phyloP scores from a whole-genome alignment of 768 basidiomycete species.

The Flagelloscypha sp. region DNA sequence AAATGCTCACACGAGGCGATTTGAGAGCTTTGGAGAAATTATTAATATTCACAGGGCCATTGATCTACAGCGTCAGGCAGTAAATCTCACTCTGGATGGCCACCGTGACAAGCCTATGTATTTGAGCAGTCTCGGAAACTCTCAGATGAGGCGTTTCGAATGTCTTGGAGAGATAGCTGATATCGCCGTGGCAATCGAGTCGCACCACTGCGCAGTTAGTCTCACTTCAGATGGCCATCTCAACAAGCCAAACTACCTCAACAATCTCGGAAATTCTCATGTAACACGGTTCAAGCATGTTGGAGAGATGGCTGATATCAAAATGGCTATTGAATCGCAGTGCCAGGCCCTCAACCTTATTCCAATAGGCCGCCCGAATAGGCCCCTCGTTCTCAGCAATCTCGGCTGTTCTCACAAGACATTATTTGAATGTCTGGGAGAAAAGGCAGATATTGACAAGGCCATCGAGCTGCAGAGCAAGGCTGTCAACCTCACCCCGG shows the following conservation, averaged over 20 bases:
- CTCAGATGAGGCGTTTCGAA: constrained; percentile 5
- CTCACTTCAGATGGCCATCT: constrained; percentile 2
- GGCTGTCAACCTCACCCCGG: constrained; percentile 5
- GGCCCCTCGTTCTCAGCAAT: too few relatives aligned
- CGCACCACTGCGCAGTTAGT: neutral
- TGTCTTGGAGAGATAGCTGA: constrained; percentile 16
- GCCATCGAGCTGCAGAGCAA: neutral
- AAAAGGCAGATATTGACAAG: constrained; percentile 5
- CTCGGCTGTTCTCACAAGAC: too few relatives aligned
- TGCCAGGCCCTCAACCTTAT: too few relatives aligned
- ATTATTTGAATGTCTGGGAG: constrained; percentile 4
- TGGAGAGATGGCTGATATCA: neutral
- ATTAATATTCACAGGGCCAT: constrained; percentile 8
- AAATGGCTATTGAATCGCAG: constrained; percentile 3
- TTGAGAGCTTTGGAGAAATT: constrained; percentile 8
- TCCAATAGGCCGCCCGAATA: neutral
- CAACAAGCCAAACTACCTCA: neutral
- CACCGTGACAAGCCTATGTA: constrained; percentile 1
- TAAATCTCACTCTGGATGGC: constrained; percentile 5
- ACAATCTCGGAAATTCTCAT: neutral
- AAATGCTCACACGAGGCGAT: constrained; percentile 3
- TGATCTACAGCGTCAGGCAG: constrained; percentile 1
- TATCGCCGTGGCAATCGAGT: neutral
- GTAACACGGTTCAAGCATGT: constrained; percentile 1
- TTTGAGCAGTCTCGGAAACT: constrained; percentile 2